Base-by-base conservation (phyloP, 139 green algal species). In the Chlorella sp. region DNA sequence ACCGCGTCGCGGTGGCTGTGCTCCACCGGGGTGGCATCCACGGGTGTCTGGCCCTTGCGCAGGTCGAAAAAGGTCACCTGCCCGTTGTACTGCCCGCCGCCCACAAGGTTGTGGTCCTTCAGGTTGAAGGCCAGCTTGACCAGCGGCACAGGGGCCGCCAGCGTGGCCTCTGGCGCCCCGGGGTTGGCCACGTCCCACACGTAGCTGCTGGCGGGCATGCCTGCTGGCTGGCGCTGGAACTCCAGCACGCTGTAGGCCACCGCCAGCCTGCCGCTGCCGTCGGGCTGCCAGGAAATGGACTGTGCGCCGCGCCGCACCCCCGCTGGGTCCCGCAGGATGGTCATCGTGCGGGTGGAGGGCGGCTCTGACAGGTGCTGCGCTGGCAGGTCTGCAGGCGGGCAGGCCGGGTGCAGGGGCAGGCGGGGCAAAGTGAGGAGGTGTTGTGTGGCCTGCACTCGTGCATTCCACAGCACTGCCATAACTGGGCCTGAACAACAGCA, bases 161-260 rank as follows among this genome's bases (percentile, higher is more conserved):
- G 93, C 90, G 96, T 93, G 53, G 93, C 93, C 57, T 99, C 97
- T 22, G 97, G 97, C 14, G 91, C 93, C 89, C 95, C 97, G n/a
- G 97, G 95, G 92, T 97, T 98, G 93, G 81, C 93, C 3, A 98
- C 78, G 85, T 99, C 96, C 97, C 97, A 99, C n/a, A 99, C 94
- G 89, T 98, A 98, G 89, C 78, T 87, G 64, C 37, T 22, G 3
- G 64, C 22, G 1, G 78, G 39, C 79, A 86, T 90, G 87, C 87
- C 78, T 26, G 90, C 90, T 5, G 96, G 96, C 91, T 97, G 94
- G 87, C 95, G 87, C 94, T 99, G 97, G 91, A 99, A 99, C 85
- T 96, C 93, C 71, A 98, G 77, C 87, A 97, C 95, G 34, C 93
- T 95, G 92, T 98, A 98, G 7, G 96, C 93, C 42, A 98, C 93